These are phyloP conservation scores for Tricholoma sp. DNA, from an alignment of 768 basidiomycete species.

Conservation along the genomic window DNA sequence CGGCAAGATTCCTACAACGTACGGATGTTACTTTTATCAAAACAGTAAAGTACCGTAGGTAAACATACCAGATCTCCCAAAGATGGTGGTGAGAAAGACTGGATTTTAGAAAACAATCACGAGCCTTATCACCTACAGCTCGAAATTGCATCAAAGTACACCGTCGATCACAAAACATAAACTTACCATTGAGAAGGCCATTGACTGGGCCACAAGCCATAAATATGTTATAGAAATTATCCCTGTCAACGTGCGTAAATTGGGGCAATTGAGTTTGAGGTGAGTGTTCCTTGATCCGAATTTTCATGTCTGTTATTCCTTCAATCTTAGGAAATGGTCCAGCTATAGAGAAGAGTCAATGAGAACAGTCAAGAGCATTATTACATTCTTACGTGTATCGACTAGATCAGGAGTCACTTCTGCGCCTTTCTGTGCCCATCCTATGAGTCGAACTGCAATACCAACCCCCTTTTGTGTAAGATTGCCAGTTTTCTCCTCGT, in stretches of 20 bases:
- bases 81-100: constrained; percentile 54
- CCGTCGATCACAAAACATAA: neutral
- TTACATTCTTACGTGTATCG: constrained; percentile 36
- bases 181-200: constrained; percentile 50
- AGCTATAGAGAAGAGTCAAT: constrained; percentile 28
- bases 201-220: constrained; percentile 41
- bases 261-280: constrained; percentile 32
- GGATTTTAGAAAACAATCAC: constrained; percentile 60
- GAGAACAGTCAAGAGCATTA: neutral
- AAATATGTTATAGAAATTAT: constrained; percentile 54
- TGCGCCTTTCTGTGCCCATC: constrained; percentile 56
- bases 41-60: neutral
- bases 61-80: constrained; percentile 53
- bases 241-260: constrained; percentile 45
- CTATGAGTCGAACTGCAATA: constrained; percentile 57
- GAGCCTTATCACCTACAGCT: constrained; percentile 48
- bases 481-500: constrained; percentile 52
- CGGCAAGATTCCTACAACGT: constrained; percentile 50
- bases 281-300: constrained; percentile 17
- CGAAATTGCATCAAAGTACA: neutral
- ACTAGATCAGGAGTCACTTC: constrained; percentile 35
- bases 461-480: constrained; percentile 52
- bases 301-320: constrained; percentile 16
- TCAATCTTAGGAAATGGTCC: constrained; percentile 43
- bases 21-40: neutral